Percentiles rank a stretch among this genome's conserved stretches.
Conservation (phyloP, 1,139 yeast genomes). For the Suhomyces yuchorum region DNA sequence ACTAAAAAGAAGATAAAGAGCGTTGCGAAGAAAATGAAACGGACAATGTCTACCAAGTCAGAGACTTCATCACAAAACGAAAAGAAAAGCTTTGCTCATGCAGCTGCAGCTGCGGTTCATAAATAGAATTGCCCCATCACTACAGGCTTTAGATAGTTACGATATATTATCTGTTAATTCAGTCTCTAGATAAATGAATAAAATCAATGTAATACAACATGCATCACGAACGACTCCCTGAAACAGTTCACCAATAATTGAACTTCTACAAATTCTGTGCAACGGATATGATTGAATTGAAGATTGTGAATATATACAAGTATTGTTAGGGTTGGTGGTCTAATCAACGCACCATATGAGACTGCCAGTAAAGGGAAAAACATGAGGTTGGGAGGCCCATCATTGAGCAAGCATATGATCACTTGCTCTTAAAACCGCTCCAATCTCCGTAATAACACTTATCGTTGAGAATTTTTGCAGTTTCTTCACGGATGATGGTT, state of each 20-base stretch:
- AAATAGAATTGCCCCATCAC: slow-evolving; percentile 11
- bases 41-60: slow-evolving; percentile 13
- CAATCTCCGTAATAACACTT: slow-evolving; percentile 43
- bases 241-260: too few species aligned
- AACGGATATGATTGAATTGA: too few species aligned
- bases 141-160: background rate
- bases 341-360: too few species aligned
- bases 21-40: slow-evolving; percentile 9
- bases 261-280: too few species aligned
- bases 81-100: slow-evolving; percentile 38
- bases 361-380: too few species aligned
- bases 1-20: slow-evolving; percentile 10
- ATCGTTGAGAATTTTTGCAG: slow-evolving; percentile 36
- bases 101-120: slow-evolving; percentile 51
- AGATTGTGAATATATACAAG: background rate
- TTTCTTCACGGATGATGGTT: slow-evolving; percentile 36
- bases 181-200: too few species aligned
- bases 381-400: too few species aligned
- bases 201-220: too few species aligned
- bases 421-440: slow-evolving; percentile 15
- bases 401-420: too few species aligned
- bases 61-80: slow-evolving; percentile 11
- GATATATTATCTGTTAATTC: too few species aligned
- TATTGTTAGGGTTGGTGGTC: too few species aligned
- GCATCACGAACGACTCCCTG: too few species aligned